These are phyloP conservation scores for Pythium utonaiense DNA, from an alignment of 352 stramenopile genomes.

Conservation along the genomic window DNA sequence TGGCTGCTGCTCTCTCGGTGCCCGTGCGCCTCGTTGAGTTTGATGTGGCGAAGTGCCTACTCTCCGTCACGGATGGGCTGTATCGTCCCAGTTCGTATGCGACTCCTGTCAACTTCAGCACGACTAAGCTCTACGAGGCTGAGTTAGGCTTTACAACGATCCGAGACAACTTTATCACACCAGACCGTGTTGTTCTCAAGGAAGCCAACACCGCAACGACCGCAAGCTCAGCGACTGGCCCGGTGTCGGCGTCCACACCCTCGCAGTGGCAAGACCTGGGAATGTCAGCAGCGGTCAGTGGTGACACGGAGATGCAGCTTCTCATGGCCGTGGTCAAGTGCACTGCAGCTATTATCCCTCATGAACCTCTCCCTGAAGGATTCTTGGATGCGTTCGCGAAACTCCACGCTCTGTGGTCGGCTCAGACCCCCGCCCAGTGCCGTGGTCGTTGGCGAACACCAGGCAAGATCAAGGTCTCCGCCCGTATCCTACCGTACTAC, in stretches of 20 bases:
- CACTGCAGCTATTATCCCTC: conserved; percentile 33
- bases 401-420: conserved; percentile 28
- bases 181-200: conserved; percentile 48
- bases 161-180: conserved; percentile 54
- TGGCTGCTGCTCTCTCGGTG: not conserved
- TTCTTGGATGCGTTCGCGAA: conserved; percentile 35
- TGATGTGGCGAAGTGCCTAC: conserved; percentile 42
- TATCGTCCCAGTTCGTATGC: conserved; percentile 46
- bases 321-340: conserved; percentile 25
- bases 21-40: conserved; percentile 61
- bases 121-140: conserved; percentile 36
- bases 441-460: conserved; percentile 9
- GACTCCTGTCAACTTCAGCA: conserved; percentile 37
- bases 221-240: not conserved
- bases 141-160: conserved; percentile 46
- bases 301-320: conserved; percentile 39
- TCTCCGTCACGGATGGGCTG: conserved; percentile 47
- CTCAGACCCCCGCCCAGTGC: not conserved
- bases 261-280: conserved; percentile 30
- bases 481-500: conserved; percentile 17
- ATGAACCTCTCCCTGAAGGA: conserved; percentile 37
- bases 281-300: not conserved
- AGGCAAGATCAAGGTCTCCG: conserved; percentile 12
- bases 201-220: conserved; percentile 13
- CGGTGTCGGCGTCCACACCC: conserved; percentile 17